A percentile compares a stretch with the other conserved stretches of the same genome.
Conservation (phyloP, 257 asterid genomes). For the Rhazya stricta region DNA sequence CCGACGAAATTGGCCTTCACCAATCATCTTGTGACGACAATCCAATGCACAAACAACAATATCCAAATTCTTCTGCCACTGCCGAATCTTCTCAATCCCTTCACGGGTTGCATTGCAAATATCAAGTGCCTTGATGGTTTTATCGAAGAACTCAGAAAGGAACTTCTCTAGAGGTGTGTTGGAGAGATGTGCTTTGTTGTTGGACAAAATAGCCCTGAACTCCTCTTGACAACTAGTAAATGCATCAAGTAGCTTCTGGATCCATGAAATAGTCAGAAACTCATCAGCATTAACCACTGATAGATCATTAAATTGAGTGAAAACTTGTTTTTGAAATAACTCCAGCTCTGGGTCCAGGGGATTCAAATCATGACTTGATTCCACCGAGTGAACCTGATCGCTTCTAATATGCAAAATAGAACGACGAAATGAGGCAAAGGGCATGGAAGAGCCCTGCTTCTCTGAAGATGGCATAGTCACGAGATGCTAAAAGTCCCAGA, state of each 20-base stretch:
- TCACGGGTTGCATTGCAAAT: slow-evolving; percentile 83
- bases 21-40: slow-evolving; percentile 30
- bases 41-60: slow-evolving; percentile 62
- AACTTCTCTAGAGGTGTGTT: slow-evolving; percentile 54
- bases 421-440: slow-evolving; percentile 81
- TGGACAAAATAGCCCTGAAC: slow-evolving; percentile 38
- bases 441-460: slow-evolving; percentile 48
- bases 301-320: slow-evolving; percentile 48
- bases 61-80: slow-evolving; percentile 78
- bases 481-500: slow-evolving; percentile 23
- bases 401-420: slow-evolving; percentile 49
- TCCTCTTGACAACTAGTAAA: slow-evolving; percentile 61
- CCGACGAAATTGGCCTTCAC: slow-evolving; percentile 76
- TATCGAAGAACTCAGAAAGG: slow-evolving; percentile 60
- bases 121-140: slow-evolving; percentile 80
- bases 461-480: slow-evolving; percentile 69
- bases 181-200: slow-evolving; percentile 39
- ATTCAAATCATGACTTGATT: slow-evolving; percentile 39
- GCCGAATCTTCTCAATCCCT: slow-evolving; percentile 66
- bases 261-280: slow-evolving; percentile 78
- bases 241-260: slow-evolving; percentile 57
- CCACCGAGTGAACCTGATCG: slow-evolving; percentile 61
- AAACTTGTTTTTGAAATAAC: slow-evolving; percentile 55
- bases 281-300: slow-evolving; percentile 48
- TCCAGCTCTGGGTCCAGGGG: slow-evolving; percentile 33